phyloP scores from a whole-genome alignment of 2,329 filamentous ascomycete genomes.

The Alternaria tenuissima region DNA sequence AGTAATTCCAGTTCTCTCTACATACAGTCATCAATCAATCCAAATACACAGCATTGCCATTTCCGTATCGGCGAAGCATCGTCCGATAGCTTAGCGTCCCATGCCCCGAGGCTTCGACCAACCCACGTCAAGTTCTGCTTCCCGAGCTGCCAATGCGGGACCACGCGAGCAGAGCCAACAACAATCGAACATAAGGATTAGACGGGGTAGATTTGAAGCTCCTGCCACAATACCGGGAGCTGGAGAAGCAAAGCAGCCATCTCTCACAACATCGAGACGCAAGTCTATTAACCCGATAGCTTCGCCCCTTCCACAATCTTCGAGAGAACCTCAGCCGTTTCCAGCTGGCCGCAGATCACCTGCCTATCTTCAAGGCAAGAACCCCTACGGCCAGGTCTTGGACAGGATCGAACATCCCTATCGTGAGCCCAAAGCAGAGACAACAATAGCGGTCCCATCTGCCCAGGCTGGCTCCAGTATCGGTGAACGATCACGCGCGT shows the following conservation, averaged over 20 bases:
- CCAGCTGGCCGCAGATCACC: constrained; percentile 30
- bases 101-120: constrained; percentile 37
- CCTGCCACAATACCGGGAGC: constrained; percentile 5
- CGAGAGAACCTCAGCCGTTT: constrained; percentile 12
- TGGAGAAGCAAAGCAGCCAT: constrained; percentile 12
- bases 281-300: constrained; percentile 14
- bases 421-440: constrained; percentile 18
- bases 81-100: constrained; percentile 1
- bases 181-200: constrained; percentile 15
- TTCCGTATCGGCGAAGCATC: neutral
- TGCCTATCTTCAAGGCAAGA: constrained; percentile 42
- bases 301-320: constrained; percentile 13
- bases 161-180: constrained; percentile 23
- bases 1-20: constrained; percentile 3
- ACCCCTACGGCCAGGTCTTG: constrained; percentile 44
- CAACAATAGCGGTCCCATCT: constrained; percentile 19
- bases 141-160: constrained; percentile 21
- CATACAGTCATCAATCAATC: neutral
- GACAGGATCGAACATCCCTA: constrained; percentile 33
- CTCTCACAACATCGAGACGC: constrained; percentile 15
- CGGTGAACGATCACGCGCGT: constrained; percentile 29
- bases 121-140: constrained; percentile 28
- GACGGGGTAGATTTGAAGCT: constrained; percentile 22
- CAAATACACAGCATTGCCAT: neutral
- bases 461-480: constrained; percentile 32